Conservation (phyloP, 139 green algal species). For the Tetradesmus lagerheimii region DNA sequence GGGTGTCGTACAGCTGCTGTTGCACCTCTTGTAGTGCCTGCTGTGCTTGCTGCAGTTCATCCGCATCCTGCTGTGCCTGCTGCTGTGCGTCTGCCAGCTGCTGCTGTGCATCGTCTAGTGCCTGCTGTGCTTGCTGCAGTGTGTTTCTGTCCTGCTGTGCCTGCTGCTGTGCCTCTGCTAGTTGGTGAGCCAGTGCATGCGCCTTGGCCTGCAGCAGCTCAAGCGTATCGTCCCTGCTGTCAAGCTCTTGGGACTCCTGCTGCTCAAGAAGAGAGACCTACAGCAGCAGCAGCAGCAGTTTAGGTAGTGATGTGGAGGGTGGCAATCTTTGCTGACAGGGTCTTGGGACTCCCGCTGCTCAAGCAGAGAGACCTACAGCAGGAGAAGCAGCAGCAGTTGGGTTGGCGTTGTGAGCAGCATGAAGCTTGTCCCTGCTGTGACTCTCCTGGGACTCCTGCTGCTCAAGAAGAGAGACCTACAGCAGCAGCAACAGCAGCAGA, state of each 20-base stretch:
- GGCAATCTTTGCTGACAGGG: not conserved
- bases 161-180: not conserved
- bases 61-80: not conserved
- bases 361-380: too few species aligned
- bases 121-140: not conserved
- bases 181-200: slow-evolving; percentile 8
- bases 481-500: not conserved
- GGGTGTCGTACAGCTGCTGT: too few species aligned
- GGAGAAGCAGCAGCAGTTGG: too few species aligned
- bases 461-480: not conserved
- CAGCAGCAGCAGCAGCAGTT: not conserved
- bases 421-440: slow-evolving; percentile 14
- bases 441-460: not conserved
- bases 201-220: slow-evolving; percentile 28
- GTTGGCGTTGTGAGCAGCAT: too few species aligned
- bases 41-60: not conserved
- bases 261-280: not conserved
- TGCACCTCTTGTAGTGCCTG: too few species aligned
- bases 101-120: not conserved
- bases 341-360: too few species aligned
- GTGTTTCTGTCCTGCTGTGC: not conserved
- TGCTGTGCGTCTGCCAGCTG: not conserved
- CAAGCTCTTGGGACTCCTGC: slow-evolving; percentile 2
- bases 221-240: slow-evolving; percentile 6
- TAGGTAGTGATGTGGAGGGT: not conserved